Base-by-base conservation (phyloP, 2,329 filamentous ascomycete genomes). In the Arthrobotrys sphaeroides region DNA sequence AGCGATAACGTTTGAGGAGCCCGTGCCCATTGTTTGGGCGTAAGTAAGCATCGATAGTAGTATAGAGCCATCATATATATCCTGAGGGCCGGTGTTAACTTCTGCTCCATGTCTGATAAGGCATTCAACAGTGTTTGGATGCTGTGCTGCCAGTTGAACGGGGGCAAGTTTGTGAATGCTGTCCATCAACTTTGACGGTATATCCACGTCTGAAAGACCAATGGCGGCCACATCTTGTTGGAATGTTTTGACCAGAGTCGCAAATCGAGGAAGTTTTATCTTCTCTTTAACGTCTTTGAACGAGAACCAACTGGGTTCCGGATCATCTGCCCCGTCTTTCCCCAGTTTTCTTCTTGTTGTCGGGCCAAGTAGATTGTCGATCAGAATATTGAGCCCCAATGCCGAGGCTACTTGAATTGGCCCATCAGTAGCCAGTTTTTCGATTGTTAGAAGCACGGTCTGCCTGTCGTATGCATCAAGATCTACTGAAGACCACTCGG, bases 81-180 rank as follows among this genome's bases (percentile, higher is more conserved):
- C 16, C 28, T 24, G 20, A 1, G 40, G 24, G 31, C 5, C 6
- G 28, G 40, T 59, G 24, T 57, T 57, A 1, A 57, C 49, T 18
- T 57, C 62, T n/a, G 62, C 62, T 16, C 62, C 62, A 33, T 67
- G 24, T 47, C 26, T 45, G 20, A 67, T 57, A 10, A 67, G 49
- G 6, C n/a, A 16, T 45, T 67, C 49, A 3, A 67, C 33, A 10
- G 62, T 67, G 7, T 16, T 36, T 45, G 62, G 62, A 47, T 57
- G 24, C 5, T 38, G 10, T 3, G n/a, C 22, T 5, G 53, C 53
- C 12, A 59, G 20, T 9, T 59, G 26, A 20, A 36, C 1, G 2
- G 2, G 16, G 12, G 10, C 6, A 10, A 33, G 2, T 10, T 13
- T 1, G 7, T n/a, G 13, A 7, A 28, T 53, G 1, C 47, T 6